Conservation (phyloP, 225 moss, liverwort and hornwort genomes). For the Sphagnum contortum region DNA sequence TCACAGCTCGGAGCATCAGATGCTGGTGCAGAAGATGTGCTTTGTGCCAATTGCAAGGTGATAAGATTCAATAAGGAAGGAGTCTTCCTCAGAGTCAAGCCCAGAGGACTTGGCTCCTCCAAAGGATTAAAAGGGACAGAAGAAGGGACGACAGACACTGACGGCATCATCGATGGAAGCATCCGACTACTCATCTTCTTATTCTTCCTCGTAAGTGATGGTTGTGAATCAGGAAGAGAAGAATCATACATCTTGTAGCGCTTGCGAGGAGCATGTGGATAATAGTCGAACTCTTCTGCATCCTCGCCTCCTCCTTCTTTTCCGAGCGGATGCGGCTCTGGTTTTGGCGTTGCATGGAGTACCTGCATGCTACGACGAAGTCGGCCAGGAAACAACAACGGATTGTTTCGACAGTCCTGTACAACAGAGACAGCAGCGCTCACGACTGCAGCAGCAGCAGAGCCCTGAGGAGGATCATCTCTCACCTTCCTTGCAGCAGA, state of each 20-base stretch:
- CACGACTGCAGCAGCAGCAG: conserved; percentile 3
- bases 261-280: conserved; percentile 38
- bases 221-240: conserved; percentile 22
- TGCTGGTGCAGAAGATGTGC: conserved; percentile 6
- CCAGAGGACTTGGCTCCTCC: conserved; percentile 86
- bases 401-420: conserved; percentile 17
- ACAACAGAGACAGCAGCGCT: conserved; percentile 4
- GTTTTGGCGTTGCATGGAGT: conserved; percentile 8
- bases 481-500: neutral
- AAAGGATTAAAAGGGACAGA: conserved; percentile 38
- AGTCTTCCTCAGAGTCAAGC: conserved; percentile 81
- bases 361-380: conserved; percentile 6
- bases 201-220: conserved; percentile 15
- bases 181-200: conserved; percentile 14
- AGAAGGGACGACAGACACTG: too few relatives aligned
- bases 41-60: conserved; percentile 59
- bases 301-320: conserved; percentile 18
- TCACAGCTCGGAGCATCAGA: conserved; percentile 24
- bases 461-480: conserved; percentile 5
- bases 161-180: conserved; percentile 17
- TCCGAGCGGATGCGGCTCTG: conserved; percentile 39
- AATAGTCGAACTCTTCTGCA: conserved; percentile 27
- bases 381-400: conserved; percentile 6
- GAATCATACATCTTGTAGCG: conserved; percentile 55
- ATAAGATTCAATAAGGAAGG: conserved; percentile 94